Evolutionary conservation across 2,329 filamentous ascomycete species (phyloP).

Genomic region (Tolypocladium nubicola): DNA sequence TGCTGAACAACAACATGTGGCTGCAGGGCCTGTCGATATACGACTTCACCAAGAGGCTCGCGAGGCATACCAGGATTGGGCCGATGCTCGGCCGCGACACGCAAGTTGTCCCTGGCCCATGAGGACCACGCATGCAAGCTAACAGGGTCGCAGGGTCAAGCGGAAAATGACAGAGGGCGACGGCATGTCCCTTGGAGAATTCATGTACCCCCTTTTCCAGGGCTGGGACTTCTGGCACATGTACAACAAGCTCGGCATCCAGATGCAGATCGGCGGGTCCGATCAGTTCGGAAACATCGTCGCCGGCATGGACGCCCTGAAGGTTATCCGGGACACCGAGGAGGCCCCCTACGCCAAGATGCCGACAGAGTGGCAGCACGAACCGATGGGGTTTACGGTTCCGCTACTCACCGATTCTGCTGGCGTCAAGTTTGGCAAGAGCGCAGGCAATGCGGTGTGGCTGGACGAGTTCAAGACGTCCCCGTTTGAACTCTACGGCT

Average conservation of each 20-base stretch:
- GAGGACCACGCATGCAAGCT: slow-evolving; percentile 4
- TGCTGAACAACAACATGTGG: slow-evolving; percentile 82
- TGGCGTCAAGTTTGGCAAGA: slow-evolving; percentile 91
- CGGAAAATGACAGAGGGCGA: slow-evolving; percentile 74
- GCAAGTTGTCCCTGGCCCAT: slow-evolving; percentile 37
- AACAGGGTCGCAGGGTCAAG: slow-evolving; percentile 45
- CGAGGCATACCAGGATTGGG: slow-evolving; percentile 64
- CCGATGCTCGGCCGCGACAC: slow-evolving; percentile 84
- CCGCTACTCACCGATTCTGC: slow-evolving; percentile 78
- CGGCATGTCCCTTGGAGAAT: slow-evolving; percentile 91
- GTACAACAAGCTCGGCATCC: slow-evolving; percentile 54
- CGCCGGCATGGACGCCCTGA: slow-evolving; percentile 77
- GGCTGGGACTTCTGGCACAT: slow-evolving; percentile 96
- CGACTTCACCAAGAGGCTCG: slow-evolving; percentile 66
- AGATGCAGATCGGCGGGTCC: slow-evolving; percentile 87
- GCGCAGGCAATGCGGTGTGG: slow-evolving; percentile 88
- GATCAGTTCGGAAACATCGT: slow-evolving; percentile 97
- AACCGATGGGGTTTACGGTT: slow-evolving; percentile 78
- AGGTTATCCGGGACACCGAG: slow-evolving; percentile 54
- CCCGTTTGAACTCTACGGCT: slow-evolving; percentile 80
- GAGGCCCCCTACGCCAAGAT: slow-evolving; percentile 30
- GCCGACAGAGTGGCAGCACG: slow-evolving; percentile 32
- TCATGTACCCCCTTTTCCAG: slow-evolving; percentile 86
- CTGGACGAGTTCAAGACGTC: slow-evolving; percentile 72
- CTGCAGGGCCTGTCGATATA: slow-evolving; percentile 60